A percentile compares a stretch with the other conserved stretches of the same genome.
Conservation (phyloP, 2,329 filamentous ascomycete genomes). For the Knoxdaviesia proteae region DNA sequence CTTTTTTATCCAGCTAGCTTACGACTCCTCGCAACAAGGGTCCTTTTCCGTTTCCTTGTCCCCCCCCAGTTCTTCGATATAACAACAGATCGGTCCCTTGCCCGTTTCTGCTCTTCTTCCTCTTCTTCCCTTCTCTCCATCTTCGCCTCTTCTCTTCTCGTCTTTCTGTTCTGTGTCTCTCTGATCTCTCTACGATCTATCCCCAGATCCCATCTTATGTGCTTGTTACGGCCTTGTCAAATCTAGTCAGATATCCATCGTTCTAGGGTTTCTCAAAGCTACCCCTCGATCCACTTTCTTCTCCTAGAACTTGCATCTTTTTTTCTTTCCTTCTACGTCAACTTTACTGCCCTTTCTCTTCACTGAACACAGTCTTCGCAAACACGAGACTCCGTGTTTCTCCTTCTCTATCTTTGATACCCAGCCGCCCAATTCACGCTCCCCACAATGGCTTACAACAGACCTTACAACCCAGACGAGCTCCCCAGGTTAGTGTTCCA, state of each 20-base stretch:
- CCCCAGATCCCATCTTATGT: too few relatives aligned
- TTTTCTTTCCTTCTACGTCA: neutral
- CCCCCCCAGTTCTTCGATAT: neutral
- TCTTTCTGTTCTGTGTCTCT: too few relatives aligned
- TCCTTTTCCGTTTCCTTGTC: neutral
- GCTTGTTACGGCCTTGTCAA: too few relatives aligned
- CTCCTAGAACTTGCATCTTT: neutral
- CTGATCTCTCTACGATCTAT: too few relatives aligned
- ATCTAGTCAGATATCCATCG: too few relatives aligned
- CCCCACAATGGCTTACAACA: slow-evolving; percentile 72
- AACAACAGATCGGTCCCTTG: neutral
- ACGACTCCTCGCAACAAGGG: neutral
- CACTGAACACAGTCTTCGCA: too few relatives aligned
- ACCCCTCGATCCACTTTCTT: neutral
- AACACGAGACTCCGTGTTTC: too few relatives aligned
- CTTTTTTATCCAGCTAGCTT: too few relatives aligned
- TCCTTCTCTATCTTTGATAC: neutral
- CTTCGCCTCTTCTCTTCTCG: slow-evolving; percentile 1
- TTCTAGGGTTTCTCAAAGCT: neutral
- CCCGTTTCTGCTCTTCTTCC: neutral
- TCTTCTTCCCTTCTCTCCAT: slow-evolving; percentile 1
- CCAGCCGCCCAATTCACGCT: neutral
- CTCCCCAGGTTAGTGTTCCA: slow-evolving; percentile 55
- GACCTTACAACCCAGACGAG: slow-evolving; percentile 80
- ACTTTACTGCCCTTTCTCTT: too few relatives aligned